Evolutionary conservation across 2,329 filamentous ascomycete genomes (phyloP).

Genomic region (Arthrobotrys conoides): DNA sequence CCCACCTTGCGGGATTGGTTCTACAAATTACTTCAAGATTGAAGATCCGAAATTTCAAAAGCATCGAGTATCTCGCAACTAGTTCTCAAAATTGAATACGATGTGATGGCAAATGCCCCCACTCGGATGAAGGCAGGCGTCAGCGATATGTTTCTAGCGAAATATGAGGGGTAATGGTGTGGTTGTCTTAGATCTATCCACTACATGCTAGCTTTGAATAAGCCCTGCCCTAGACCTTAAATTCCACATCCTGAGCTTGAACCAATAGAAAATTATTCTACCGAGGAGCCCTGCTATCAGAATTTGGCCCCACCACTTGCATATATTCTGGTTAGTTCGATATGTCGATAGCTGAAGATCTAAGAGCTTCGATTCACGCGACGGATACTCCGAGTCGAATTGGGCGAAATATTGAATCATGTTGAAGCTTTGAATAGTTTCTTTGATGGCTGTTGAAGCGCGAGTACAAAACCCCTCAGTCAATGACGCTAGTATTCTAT

Average conservation of each 20-base stretch:
- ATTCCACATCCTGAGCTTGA: background rate
- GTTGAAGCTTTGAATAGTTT: no score
- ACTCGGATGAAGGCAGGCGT: constrained; percentile 16
- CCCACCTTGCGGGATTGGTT: constrained; percentile 3
- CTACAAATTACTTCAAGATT: constrained; percentile 29
- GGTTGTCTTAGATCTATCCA: constrained; percentile 39
- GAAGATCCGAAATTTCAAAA: constrained; percentile 42
- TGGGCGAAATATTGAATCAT: no score
- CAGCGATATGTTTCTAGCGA: constrained; percentile 33
- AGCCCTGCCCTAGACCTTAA: constrained; percentile 17
- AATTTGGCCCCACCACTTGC: background rate
- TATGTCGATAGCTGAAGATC: background rate
- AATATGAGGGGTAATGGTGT: constrained; percentile 45
- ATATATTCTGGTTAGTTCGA: background rate
- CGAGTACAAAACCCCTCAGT: constrained; percentile 9
- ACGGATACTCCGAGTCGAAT: no score
- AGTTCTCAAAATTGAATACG: constrained; percentile 8
- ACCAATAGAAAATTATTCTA: background rate
- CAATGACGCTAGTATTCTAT: background rate
- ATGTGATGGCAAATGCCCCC: constrained; percentile 19
- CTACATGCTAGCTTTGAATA: constrained; percentile 13
- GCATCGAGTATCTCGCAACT: background rate
- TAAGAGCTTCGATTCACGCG: no score
- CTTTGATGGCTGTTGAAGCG: background rate
- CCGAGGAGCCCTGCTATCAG: background rate